Base-by-base conservation (phyloP, 805 yeast species). In the Starmerella powellii region DNA sequence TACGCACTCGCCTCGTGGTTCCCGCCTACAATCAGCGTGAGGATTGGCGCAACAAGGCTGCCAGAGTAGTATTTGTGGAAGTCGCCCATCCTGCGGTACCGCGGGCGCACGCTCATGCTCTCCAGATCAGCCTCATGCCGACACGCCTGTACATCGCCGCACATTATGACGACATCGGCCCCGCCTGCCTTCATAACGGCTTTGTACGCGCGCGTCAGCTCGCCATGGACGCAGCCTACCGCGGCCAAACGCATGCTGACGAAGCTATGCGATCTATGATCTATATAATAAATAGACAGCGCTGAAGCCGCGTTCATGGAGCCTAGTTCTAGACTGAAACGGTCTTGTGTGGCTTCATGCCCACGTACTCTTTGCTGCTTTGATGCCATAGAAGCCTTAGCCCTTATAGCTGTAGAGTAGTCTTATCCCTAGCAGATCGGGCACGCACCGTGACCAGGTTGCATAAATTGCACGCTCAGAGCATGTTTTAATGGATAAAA, bases 101-200 rank as follows among this genome's bases (percentile, higher is more conserved):
- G 88, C 0, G 63, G 62, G 0, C 98, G 98, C 8, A 85, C 84
- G 21, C 82, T 72, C 52, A 87, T 70, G 34, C 83, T 74, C 24
- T 69, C 54, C 36, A 85, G 64, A 58, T 91, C 98, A 2, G 67
- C 60, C 17, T 54, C 51, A 48, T 72, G 70, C 41, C 97, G 61
- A 3, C 84, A 55, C 1, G 94, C 80, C 62, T 91, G 95, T 44
- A 91, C 82, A 59, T 91, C 98, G 0, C 98, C 98, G 50, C 94
- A 77, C 2, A 91, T 76, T 3, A 91, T 63, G 15, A 91, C 68
- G 1, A 81, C 59, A 27, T 79, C 82, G 13, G 55, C n/a, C 12
- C 27, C 31, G 10, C 20, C 26, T 8, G 34, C n/a, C 3, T 17
- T 21, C 20, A 10, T 27, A 3, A 50, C 28, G 12, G 41, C 38